Conservation (phyloP, 2,329 filamentous ascomycete species). For the Pseudogymnoascus sp. region DNA sequence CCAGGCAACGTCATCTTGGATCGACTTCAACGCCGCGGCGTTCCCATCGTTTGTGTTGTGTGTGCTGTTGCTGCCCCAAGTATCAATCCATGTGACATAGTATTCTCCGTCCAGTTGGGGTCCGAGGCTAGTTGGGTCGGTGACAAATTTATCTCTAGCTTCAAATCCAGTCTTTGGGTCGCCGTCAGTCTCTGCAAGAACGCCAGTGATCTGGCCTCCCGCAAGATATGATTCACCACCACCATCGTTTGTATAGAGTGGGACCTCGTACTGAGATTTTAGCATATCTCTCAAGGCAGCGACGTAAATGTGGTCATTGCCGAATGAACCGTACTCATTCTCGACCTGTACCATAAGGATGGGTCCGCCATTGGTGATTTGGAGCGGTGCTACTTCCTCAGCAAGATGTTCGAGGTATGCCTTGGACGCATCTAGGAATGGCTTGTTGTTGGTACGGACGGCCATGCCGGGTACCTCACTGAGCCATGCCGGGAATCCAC, state of each 20-base stretch:
- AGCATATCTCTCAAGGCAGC: conserved; percentile 38
- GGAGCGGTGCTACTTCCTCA: conserved; percentile 39
- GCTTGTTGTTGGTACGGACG: conserved; percentile 36
- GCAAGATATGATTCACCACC: conserved; percentile 38
- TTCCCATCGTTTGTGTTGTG: conserved; percentile 33
- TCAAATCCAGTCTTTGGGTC: conserved; percentile 37
- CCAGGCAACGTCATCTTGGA: conserved; percentile 34
- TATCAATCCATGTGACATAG: conserved; percentile 40
- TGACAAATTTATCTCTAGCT: conserved; percentile 39
- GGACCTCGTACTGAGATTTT: conserved; percentile 36
- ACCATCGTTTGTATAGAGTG: conserved; percentile 46
- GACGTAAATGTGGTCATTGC: conserved; percentile 41
- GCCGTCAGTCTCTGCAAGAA: conserved; percentile 43
- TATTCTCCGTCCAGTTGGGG: conserved; percentile 46
- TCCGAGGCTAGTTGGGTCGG: conserved; percentile 37
- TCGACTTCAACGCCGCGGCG: conserved; percentile 23
- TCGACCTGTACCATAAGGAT: conserved; percentile 45
- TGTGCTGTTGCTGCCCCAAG: conserved; percentile 37
- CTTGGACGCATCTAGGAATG: conserved; percentile 39
- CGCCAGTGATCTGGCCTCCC: conserved; percentile 39
- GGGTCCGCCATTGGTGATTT: conserved; percentile 41
- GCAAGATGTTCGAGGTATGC: conserved; percentile 40
- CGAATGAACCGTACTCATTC: conserved; percentile 48
- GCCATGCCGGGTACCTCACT: conserved; percentile 37
- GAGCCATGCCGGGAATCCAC: conserved; percentile 38